Evolutionary conservation across 352 stramenopile genomes (phyloP).

Genomic region (Pythium rhizo-oryzae): DNA sequence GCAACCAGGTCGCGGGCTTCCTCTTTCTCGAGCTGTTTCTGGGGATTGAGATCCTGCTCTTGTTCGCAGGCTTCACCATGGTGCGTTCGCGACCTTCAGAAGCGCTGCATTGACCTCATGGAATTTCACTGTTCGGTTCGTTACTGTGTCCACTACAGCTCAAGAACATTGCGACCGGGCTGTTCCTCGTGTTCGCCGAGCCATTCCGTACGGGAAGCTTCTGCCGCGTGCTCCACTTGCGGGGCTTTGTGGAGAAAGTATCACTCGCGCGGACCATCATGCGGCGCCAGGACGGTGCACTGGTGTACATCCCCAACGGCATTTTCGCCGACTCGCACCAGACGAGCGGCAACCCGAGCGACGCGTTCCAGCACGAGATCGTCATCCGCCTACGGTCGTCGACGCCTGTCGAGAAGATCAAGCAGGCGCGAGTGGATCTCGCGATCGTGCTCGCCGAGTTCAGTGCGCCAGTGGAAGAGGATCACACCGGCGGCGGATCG

Average conservation of each 20-base stretch:
- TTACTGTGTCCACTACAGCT: conserved; percentile 36
- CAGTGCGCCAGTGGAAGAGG: background rate
- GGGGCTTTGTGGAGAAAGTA: conserved; percentile 75
- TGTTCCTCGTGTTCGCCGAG: conserved; percentile 87
- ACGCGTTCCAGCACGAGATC: conserved; percentile 58
- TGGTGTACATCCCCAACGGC: conserved; percentile 81
- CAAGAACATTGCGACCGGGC: conserved; percentile 78
- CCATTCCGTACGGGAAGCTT: conserved; percentile 74
- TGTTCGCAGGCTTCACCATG: conserved; percentile 69
- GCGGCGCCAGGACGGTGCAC: conserved; percentile 60
- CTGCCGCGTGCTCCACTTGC: conserved; percentile 49
- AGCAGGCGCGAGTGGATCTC: conserved; percentile 34
- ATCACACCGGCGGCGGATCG: conserved; percentile 7
- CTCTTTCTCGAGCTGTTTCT: conserved; percentile 71
- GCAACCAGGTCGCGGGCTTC: conserved; percentile 59
- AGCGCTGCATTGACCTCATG: background rate
- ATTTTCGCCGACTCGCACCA: conserved; percentile 77
- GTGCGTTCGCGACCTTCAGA: too few relatives aligned
- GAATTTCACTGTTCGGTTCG: background rate
- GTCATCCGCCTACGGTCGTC: conserved; percentile 42
- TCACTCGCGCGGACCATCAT: conserved; percentile 78
- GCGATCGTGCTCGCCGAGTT: conserved; percentile 21
- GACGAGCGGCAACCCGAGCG: conserved; percentile 55
- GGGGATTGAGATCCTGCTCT: conserved; percentile 58
- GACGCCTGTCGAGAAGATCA: conserved; percentile 51